Conservation (phyloP, 2,329 filamentous ascomycete species). For the Moelleriella libera region DNA sequence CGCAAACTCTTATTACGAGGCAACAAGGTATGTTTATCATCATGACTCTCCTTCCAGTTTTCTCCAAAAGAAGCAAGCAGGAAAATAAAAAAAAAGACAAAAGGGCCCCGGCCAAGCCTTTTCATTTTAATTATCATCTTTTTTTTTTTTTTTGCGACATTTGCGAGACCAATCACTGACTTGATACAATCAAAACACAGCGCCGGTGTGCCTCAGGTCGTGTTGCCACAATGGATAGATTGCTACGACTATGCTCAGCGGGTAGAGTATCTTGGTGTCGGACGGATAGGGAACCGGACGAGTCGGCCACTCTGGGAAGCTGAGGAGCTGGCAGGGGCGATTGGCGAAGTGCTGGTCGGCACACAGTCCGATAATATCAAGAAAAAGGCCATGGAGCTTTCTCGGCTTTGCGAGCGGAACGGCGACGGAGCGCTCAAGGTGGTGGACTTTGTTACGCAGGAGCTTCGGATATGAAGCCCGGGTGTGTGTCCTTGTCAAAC, state of each 20-base stretch:
- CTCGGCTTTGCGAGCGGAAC: slow-evolving; percentile 3
- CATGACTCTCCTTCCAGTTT: no score
- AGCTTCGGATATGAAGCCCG: neutral
- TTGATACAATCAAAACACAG: no score
- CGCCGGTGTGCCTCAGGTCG: slow-evolving; percentile 28
- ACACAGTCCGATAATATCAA: slow-evolving; percentile 2
- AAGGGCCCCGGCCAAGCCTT: no score
- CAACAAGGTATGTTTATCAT: slow-evolving; percentile 15
- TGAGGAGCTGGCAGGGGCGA: slow-evolving; percentile 7
- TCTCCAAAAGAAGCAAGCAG: no score
- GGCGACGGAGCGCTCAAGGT: slow-evolving; percentile 3
- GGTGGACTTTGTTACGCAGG: neutral
- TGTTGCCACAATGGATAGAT: slow-evolving; percentile 30
- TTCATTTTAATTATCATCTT: no score
- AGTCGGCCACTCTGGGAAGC: slow-evolving; percentile 11
- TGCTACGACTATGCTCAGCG: slow-evolving; percentile 31
- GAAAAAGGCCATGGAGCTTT: slow-evolving; percentile 3
- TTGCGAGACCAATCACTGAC: no score
- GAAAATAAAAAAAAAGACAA: no score
- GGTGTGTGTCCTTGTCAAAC: no score
- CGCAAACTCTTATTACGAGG: slow-evolving; percentile 27
- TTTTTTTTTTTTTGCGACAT: no score
- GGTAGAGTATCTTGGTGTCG: slow-evolving; percentile 27
- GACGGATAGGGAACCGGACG: slow-evolving; percentile 13
- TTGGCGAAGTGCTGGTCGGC: slow-evolving; percentile 8